phyloP scores from a whole-genome alignment of 306 rosid species.

The Corylus avellana region DNA sequence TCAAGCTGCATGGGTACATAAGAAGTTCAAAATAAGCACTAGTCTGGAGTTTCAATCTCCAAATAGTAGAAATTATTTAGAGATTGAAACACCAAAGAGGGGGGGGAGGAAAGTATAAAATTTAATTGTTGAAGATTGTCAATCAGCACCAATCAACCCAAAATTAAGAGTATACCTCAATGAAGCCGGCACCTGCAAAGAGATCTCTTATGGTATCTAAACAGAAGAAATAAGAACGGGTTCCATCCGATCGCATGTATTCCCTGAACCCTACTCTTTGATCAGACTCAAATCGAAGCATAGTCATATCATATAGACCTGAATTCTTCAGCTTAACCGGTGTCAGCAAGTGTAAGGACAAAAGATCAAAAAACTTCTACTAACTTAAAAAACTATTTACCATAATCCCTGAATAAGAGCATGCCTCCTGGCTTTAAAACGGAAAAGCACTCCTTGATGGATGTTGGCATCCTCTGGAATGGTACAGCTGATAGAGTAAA shows the following conservation, averaged over 20 bases:
- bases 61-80: background rate
- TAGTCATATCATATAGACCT: slow-evolving; percentile 98
- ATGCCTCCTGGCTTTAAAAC: slow-evolving; percentile 87
- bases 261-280: slow-evolving; percentile 77
- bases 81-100: background rate
- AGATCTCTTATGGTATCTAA: slow-evolving; percentile 63
- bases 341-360: slow-evolving; percentile 19
- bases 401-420: slow-evolving; percentile 88
- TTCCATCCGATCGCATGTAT: slow-evolving; percentile 78
- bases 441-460: slow-evolving; percentile 68
- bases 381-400: slow-evolving; percentile 43
- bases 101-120: background rate
- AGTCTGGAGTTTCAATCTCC: background rate
- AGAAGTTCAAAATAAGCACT: slow-evolving; percentile 13
- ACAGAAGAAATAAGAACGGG: slow-evolving; percentile 88
- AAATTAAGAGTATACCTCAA: slow-evolving; percentile 56
- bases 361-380: slow-evolving; percentile 1
- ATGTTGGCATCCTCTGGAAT: slow-evolving; percentile 62
- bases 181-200: slow-evolving; percentile 78
- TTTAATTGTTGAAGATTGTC: background rate
- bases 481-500: slow-evolving; percentile 89
- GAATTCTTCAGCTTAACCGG: slow-evolving; percentile 32
- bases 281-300: slow-evolving; percentile 76
- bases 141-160: slow-evolving; percentile 13
- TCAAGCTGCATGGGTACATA: slow-evolving; percentile 60